These are phyloP conservation scores for Blastosporella zonata DNA, from an alignment of 1,284 basidiomycete genomes.

Conservation along the genomic window DNA sequence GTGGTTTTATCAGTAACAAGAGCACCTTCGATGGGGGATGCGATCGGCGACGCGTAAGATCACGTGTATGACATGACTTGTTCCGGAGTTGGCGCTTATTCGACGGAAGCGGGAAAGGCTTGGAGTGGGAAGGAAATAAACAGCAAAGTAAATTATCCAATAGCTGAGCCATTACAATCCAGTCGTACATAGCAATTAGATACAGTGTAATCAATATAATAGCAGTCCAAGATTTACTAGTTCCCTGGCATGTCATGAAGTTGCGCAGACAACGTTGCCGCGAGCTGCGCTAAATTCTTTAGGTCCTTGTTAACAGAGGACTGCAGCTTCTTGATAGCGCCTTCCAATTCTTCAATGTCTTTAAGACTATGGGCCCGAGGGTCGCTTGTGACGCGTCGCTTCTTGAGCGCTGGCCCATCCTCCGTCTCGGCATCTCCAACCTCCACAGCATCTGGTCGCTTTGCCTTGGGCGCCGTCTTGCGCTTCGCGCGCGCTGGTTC, in stretches of 20 bases:
- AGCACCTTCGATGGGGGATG: constrained; percentile 2
- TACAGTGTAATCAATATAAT: constrained; percentile 10
- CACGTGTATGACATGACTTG: constrained; percentile 11
- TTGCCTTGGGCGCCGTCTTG: constrained; percentile 34
- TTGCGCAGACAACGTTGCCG: constrained; percentile 15
- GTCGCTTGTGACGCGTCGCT: constrained; percentile 16
- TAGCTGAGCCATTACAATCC: constrained; percentile 14
- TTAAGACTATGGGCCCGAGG: constrained; percentile 16
- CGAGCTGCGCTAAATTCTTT: constrained; percentile 20
- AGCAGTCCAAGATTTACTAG: background rate
- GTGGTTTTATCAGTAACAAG: background rate
- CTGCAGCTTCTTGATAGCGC: constrained; percentile 21
- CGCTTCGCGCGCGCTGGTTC: constrained; percentile 24
- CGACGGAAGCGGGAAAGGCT: background rate
- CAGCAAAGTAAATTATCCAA: constrained; percentile 2
- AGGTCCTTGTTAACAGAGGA: constrained; percentile 19
- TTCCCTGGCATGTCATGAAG: constrained; percentile 18
- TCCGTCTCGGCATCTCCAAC: constrained; percentile 24
- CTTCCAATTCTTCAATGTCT: constrained; percentile 21
- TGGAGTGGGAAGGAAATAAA: background rate
- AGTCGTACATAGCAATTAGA: constrained; percentile 15
- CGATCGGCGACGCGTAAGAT: constrained; percentile 15
- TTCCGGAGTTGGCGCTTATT: constrained; percentile 4
- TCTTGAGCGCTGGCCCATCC: constrained; percentile 14
- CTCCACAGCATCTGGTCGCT: constrained; percentile 35